Base-by-base conservation (phyloP, 1,139 yeast genomes). In the Protomyces inouyei region DNA sequence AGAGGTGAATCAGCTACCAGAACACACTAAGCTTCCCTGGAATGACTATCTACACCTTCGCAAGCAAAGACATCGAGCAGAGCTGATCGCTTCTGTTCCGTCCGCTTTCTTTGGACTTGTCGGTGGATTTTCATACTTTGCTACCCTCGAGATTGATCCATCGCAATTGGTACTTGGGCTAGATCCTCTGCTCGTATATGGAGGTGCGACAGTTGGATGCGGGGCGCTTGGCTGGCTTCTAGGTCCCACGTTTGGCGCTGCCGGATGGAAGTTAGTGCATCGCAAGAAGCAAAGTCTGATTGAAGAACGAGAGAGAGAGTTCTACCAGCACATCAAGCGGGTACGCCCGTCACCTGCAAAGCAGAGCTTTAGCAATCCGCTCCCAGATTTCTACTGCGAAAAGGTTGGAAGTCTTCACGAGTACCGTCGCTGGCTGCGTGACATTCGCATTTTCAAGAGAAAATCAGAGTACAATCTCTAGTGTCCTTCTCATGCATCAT, bases 321-420 rank as follows among this genome's bases (percentile, higher is more conserved):
- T 92, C 71, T 80, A 92, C 73, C 81, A 83, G 68, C 93, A 85
- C 73, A 83, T 93, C 69, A 84, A 83, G 71, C 78, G 79, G 67
- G 87, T 90, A 76, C 82, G 98, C 71, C 97, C 92, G 52, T 96
- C 93, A 76, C 97, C 98, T 12, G 83, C 92, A n/a, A 85, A 89
- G 64, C 97, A 91, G 77, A 85, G 92, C 72, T 86, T 90, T 76
- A 84, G 93, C 67, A 93, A 93, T 76, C 98, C 98, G 10, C 96
- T 93, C 53, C 97, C 98, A 21, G 98, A 93, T 75, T 95, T 91
- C 77, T 93, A 93, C 73, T 98, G 98, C 40, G 98, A 93, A 77
- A 88, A 89, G 76, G 92, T 93, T 68, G 90, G 91, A 66, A 87
- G 95, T 77, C 55, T 92, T 73, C 83, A 85, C 71, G 93, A 85